A percentile compares a stretch with the other conserved stretches of the same genome.
These are phyloP conservation scores for Spinacia oleracea DNA, from an alignment of 179 eudicot genomes.

Conservation along the genomic window DNA sequence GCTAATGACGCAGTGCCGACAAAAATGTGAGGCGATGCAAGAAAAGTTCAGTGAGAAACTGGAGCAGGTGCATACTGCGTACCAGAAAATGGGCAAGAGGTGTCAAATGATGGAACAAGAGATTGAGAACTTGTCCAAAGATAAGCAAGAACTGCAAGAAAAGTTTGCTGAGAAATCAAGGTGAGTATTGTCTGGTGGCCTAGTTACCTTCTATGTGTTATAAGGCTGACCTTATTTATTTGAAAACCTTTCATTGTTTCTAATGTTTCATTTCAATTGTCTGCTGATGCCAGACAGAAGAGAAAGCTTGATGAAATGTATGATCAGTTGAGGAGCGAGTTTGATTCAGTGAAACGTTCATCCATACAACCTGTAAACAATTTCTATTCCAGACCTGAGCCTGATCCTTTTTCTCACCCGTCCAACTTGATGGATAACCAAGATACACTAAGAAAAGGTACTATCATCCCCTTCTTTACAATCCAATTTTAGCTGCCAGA, in stretches of 20 bases:
- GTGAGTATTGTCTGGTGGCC: slow-evolving; percentile 33
- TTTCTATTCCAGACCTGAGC: slow-evolving; percentile 67
- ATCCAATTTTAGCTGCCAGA: neutral
- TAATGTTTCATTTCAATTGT: slow-evolving; percentile 9
- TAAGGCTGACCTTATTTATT: neutral
- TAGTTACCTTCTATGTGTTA: neutral
- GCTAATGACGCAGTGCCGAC: slow-evolving; percentile 72
- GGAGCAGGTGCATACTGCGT: slow-evolving; percentile 79
- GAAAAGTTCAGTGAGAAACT: slow-evolving; percentile 82
- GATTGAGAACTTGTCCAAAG: slow-evolving; percentile 72
- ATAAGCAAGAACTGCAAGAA: slow-evolving; percentile 92
- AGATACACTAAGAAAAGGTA: slow-evolving; percentile 76
- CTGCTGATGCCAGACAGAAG: slow-evolving; percentile 69
- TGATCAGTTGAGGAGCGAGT: slow-evolving; percentile 85
- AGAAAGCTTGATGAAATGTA: slow-evolving; percentile 98
- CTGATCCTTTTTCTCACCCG: slow-evolving; percentile 77
- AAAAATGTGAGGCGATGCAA: slow-evolving; percentile 85
- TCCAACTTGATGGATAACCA: slow-evolving; percentile 68
- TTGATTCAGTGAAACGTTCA: slow-evolving; percentile 67
- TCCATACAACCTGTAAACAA: slow-evolving; percentile 82
- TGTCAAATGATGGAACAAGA: slow-evolving; percentile 97
- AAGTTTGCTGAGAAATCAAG: slow-evolving; percentile 91
- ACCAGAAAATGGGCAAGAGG: slow-evolving; percentile 90
- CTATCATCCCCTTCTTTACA: slow-evolving; percentile 24
- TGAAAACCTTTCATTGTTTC: neutral